Evolutionary conservation across 2,329 filamentous ascomycete species (phyloP).

Genomic region (Chaetomiaceae sp.): DNA sequence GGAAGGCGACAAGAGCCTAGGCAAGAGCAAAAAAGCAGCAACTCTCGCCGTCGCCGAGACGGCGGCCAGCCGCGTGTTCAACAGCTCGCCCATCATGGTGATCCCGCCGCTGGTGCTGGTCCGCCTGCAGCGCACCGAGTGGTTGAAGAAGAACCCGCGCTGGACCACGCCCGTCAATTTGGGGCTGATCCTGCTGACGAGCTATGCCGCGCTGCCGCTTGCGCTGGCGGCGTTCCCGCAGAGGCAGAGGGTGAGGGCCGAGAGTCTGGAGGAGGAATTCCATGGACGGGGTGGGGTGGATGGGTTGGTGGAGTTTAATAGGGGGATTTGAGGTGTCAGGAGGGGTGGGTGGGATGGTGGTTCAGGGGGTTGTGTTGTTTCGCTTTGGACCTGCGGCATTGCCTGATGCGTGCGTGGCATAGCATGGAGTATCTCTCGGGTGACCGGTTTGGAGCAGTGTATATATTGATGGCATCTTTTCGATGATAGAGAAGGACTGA

Average conservation of each 20-base stretch:
- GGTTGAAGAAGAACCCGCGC: slow-evolving; percentile 72
- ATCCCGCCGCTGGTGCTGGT: slow-evolving; percentile 84
- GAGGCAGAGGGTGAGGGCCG: slow-evolving; percentile 73
- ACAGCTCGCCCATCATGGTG: slow-evolving; percentile 96
- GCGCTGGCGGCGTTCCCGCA: slow-evolving; percentile 92
- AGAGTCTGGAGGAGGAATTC: slow-evolving; percentile 80
- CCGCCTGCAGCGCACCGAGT: slow-evolving; percentile 74
- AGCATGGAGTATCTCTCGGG: neutral
- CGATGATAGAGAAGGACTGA: too few relatives aligned
- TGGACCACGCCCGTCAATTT: slow-evolving; percentile 81
- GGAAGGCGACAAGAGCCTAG: slow-evolving; percentile 50
- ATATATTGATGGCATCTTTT: too few relatives aligned
- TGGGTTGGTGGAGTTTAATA: slow-evolving; percentile 91
- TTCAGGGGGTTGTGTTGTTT: neutral
- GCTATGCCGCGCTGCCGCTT: slow-evolving; percentile 81
- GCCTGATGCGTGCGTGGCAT: slow-evolving; percentile 4
- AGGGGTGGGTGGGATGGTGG: neutral
- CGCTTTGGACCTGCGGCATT: neutral
- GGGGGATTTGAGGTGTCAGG: slow-evolving; percentile 66
- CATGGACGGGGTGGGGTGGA: slow-evolving; percentile 71
- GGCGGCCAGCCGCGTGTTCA: slow-evolving; percentile 83
- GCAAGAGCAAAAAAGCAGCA: slow-evolving; percentile 84
- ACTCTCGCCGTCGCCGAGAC: slow-evolving; percentile 89
- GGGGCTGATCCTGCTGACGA: slow-evolving; percentile 79
- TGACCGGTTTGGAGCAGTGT: neutral